Evolutionary conservation across 768 basidiomycete genomes (phyloP).

Genomic region (Dioszegia aurantiaca): DNA sequence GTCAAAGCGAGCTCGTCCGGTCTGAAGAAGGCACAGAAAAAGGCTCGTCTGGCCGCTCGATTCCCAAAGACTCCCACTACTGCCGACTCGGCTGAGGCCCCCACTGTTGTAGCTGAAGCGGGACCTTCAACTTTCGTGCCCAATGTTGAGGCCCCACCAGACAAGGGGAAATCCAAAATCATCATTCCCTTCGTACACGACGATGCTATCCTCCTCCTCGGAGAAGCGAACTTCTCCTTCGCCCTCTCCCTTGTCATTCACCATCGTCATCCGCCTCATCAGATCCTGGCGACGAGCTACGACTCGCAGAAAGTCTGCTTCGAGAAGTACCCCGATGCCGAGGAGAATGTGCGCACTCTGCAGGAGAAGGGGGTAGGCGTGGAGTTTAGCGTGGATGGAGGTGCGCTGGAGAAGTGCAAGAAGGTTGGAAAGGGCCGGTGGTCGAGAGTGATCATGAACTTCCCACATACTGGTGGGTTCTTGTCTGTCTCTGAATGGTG

Average conservation of each 20-base stretch:
- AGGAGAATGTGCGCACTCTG: slow-evolving; percentile 61
- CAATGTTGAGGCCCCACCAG: not conserved
- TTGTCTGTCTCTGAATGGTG: not conserved
- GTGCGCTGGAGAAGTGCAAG: slow-evolving; percentile 63
- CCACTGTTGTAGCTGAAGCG: not conserved
- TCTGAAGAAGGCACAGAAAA: slow-evolving; percentile 22
- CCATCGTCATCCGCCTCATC: slow-evolving; percentile 59
- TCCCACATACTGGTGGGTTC: slow-evolving; percentile 83
- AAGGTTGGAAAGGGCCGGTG: slow-evolving; percentile 58
- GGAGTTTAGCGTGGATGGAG: slow-evolving; percentile 81
- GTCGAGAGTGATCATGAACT: slow-evolving; percentile 87
- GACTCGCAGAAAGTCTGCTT: slow-evolving; percentile 74
- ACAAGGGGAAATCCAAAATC: slow-evolving; percentile 21
- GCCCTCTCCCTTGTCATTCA: slow-evolving; percentile 68
- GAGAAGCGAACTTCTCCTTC: slow-evolving; percentile 93
- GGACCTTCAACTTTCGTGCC: not conserved
- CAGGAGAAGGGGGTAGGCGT: slow-evolving; percentile 65
- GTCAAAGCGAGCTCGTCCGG: slow-evolving; percentile 22
- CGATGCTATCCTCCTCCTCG: slow-evolving; percentile 62
- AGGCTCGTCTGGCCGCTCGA: slow-evolving; percentile 11
- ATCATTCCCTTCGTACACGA: slow-evolving; percentile 40
- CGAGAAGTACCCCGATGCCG: slow-evolving; percentile 72
- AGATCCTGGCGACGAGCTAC: slow-evolving; percentile 79
- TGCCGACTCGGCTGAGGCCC: not conserved
- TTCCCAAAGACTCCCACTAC: not conserved